phyloP scores from a whole-genome alignment of 768 basidiomycete species.

The Suillus alpinus region DNA sequence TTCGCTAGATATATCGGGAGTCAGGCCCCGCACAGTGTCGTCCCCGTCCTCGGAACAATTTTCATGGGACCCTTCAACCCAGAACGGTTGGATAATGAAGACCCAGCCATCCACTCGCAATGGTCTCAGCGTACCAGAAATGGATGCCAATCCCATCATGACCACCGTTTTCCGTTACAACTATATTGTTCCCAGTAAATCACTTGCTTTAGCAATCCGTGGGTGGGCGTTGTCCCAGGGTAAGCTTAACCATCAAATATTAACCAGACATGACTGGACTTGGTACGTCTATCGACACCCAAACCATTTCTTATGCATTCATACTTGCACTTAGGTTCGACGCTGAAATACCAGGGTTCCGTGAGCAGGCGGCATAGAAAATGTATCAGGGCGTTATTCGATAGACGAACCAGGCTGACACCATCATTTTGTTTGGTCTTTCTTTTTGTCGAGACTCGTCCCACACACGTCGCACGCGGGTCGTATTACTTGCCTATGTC shows the following conservation, averaged over 20 bases:
- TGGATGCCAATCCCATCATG: conserved; percentile 2
- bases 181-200: conserved; percentile 17
- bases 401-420: background rate
- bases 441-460: background rate
- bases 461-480: background rate
- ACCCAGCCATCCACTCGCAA: too few relatives aligned
- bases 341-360: conserved; percentile 15
- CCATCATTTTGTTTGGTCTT: background rate
- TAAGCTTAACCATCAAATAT: background rate
- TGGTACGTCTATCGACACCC: conserved; percentile 15
- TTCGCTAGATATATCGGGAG: conserved; percentile 22
- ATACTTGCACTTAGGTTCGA: conserved; percentile 17
- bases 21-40: conserved; percentile 10
- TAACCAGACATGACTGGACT: conserved; percentile 14
- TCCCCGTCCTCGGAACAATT: conserved; percentile 13
- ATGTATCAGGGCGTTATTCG: background rate
- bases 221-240: conserved; percentile 13
- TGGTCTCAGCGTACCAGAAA: background rate
- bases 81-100: conserved; percentile 19
- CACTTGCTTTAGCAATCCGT: background rate
- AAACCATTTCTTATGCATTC: background rate
- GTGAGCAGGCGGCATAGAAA: background rate
- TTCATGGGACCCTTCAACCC: too few relatives aligned
- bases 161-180: conserved; percentile 26
- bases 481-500: background rate